Base-by-base conservation (phyloP, 345 rosid genomes). In the Gynandropsis gynandra region DNA sequence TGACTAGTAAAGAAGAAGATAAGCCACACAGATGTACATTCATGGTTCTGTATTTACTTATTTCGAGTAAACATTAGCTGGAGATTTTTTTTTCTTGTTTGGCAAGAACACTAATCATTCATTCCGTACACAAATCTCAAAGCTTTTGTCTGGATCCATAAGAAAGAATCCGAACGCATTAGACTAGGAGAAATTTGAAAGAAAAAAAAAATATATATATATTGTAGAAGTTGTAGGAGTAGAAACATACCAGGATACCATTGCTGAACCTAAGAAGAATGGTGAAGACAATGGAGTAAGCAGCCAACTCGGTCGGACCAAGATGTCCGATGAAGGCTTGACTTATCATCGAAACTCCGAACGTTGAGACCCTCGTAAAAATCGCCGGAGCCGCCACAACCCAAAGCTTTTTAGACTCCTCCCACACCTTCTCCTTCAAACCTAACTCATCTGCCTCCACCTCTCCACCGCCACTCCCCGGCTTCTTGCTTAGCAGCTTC, bases 291-390 rank as follows among this genome's bases (percentile, higher is more conserved):
- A 87, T 74, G 4, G 96, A 81, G 56, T 70, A 84, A 9, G 94
- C 94, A 9, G 96, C 96, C 4, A 84, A 71, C 53, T 87, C 74
- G 0, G 49, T 69, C 0, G 88, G 54, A 10, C 96, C 90, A 42
- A 87, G 68, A 59, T 87, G 96, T 0, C 96, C 96, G 0, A 84
- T 63, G 38, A 81, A 87, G 5, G 77, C 82, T 58, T 81, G 94
- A 48, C 79, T 83, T 56, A 84, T 57, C 0, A 84, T 37, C 21
- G 61, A 61, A 4, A 75, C 70, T 7, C 94, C 96, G 4, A 84
- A 84, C 12, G 87, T 78, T 0, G 94, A 81, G 33, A 81, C 72
- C 39, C 84, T 70, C 0, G 96, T 76, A 74, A 87, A 81, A 42
- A 80, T 81, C 6, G 94, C 94, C 15, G 96, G 96, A 0, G 70